A percentile compares a stretch with the other conserved stretches of the same genome.
These are phyloP conservation scores for Penicillium pulvis DNA, from an alignment of 495 filamentous ascomycete species.

Conservation along the genomic window DNA sequence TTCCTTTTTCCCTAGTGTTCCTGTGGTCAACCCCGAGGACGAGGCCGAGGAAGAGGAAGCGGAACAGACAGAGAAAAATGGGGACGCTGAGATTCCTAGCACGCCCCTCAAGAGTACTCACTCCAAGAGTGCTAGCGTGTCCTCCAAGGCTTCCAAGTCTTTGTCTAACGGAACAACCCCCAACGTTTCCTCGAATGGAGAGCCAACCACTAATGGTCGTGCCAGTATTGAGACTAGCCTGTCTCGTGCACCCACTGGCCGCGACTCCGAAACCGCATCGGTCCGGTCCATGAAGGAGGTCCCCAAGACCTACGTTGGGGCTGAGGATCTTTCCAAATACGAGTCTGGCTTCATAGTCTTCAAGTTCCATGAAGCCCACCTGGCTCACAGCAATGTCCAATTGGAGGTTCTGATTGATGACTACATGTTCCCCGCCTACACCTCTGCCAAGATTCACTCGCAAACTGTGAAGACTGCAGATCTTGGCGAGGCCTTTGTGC, in stretches of 20 bases:
- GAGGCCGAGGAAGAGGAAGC: constrained; percentile 65
- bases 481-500: constrained; percentile 92
- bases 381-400: constrained; percentile 73
- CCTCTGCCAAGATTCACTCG: constrained; percentile 69
- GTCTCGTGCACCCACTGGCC: constrained; percentile 28
- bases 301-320: constrained; percentile 75
- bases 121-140: constrained; percentile 34
- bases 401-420: constrained; percentile 94
- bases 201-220: constrained; percentile 35
- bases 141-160: constrained; percentile 33
- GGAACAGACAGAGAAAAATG: constrained; percentile 51
- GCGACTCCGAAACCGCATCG: constrained; percentile 42
- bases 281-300: constrained; percentile 51
- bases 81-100: constrained; percentile 41
- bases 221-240: constrained; percentile 40
- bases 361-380: constrained; percentile 84
- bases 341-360: constrained; percentile 94
- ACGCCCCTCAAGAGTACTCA: constrained; percentile 41
- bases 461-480: constrained; percentile 75
- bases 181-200: constrained; percentile 32
- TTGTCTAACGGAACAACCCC: constrained; percentile 23
- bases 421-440: constrained; percentile 86
- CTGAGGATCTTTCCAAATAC: constrained; percentile 77
- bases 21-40: constrained; percentile 90
- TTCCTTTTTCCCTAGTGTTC: constrained; percentile 86